phyloP scores from a whole-genome alignment of 225 moss, liverwort and hornwort species.

The Physcomitrellopsis africana region DNA sequence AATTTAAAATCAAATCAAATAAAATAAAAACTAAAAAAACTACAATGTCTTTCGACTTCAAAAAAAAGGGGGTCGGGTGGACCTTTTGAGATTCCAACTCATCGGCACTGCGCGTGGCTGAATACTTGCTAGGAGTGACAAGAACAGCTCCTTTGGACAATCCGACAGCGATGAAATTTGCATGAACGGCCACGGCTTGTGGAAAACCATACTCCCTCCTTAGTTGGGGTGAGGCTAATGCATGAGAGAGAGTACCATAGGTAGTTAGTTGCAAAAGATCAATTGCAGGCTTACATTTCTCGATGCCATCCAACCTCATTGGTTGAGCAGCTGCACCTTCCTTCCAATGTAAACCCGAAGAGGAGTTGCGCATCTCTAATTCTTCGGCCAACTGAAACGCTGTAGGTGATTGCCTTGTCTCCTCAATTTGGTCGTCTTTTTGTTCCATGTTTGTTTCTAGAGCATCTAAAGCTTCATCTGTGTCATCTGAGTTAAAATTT shows the following conservation, averaged over 20 bases:
- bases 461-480: slow-evolving; percentile 27
- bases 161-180: slow-evolving; percentile 90
- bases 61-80: slow-evolving; percentile 27
- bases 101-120: slow-evolving; percentile 90
- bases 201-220: slow-evolving; percentile 90
- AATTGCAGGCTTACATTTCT: slow-evolving; percentile 95
- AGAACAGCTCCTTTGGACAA: slow-evolving; percentile 94
- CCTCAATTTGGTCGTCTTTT: slow-evolving; percentile 38
- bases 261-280: slow-evolving; percentile 92
- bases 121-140: slow-evolving; percentile 92
- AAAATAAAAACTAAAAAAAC: slow-evolving; percentile 7
- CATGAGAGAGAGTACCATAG: slow-evolving; percentile 79
- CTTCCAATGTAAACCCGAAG: slow-evolving; percentile 95
- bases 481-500: slow-evolving; percentile 21
- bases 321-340: slow-evolving; percentile 99
- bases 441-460: slow-evolving; percentile 26
- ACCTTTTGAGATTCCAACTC: slow-evolving; percentile 85
- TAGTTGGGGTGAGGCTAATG: slow-evolving; percentile 71
- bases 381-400: slow-evolving; percentile 87
- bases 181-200: slow-evolving; percentile 90
- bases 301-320: slow-evolving; percentile 94
- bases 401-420: slow-evolving; percentile 45
- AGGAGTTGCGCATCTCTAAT: slow-evolving; percentile 79
- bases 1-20: too few relatives aligned
- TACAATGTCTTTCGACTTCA: neutral